Evolutionary conservation across 106 monocot genomes (phyloP).

Genomic region (Dendrobium huoshanense): DNA sequence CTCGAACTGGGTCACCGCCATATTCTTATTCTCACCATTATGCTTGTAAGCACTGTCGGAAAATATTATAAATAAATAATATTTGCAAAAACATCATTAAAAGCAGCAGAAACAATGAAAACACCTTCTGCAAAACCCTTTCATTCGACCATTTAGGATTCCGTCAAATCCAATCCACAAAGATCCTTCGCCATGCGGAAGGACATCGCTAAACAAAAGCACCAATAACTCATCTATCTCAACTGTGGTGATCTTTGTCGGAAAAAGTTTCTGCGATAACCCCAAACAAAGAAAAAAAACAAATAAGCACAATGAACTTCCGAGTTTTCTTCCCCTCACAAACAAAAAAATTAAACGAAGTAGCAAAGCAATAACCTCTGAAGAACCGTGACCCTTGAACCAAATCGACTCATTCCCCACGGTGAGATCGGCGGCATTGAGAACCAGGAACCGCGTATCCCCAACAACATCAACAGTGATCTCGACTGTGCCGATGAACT

Average conservation of each 20-base stretch:
- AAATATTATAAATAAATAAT: slow-evolving; percentile 2
- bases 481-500: slow-evolving; percentile 52
- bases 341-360: not conserved
- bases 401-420: slow-evolving; percentile 37
- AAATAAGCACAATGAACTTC: not conserved
- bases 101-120: not conserved
- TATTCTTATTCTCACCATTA: slow-evolving; percentile 70
- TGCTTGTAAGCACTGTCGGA: slow-evolving; percentile 54
- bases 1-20: slow-evolving; percentile 95
- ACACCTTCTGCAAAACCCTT: slow-evolving; percentile 87
- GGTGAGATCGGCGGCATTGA: slow-evolving; percentile 76
- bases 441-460: slow-evolving; percentile 68
- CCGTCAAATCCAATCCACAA: slow-evolving; percentile 59
- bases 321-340: not conserved
- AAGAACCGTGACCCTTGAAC: slow-evolving; percentile 19
- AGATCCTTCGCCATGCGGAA: slow-evolving; percentile 56
- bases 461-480: slow-evolving; percentile 53
- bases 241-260: slow-evolving; percentile 29
- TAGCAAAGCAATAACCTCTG: slow-evolving; percentile 6
- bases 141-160: slow-evolving; percentile 80
- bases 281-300: slow-evolving; percentile 3
- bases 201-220: slow-evolving; percentile 35
- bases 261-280: slow-evolving; percentile 35
- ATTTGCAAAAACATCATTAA: not conserved
- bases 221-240: slow-evolving; percentile 79